Evolutionary conservation across 148 eudicot species (phyloP).

Genomic region (Amaranthus palmeri): DNA sequence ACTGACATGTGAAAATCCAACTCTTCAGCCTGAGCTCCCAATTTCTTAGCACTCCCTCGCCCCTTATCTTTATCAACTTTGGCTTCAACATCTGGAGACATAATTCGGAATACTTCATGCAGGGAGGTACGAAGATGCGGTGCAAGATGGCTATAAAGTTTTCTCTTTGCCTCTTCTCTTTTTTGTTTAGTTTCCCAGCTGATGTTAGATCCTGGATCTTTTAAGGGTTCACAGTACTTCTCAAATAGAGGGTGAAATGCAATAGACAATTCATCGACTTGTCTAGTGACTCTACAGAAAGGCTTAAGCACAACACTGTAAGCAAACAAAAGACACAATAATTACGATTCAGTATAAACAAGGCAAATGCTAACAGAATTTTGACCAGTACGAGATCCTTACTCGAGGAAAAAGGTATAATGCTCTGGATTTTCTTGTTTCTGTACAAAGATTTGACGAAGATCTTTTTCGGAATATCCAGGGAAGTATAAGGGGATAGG

Average conservation of each 20-base stretch:
- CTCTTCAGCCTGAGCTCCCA: constrained; percentile 47
- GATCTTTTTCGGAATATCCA: constrained; percentile 69
- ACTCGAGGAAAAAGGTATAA: constrained; percentile 85
- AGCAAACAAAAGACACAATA: constrained; percentile 10
- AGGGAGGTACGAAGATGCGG: constrained; percentile 57
- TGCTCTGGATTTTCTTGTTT: constrained; percentile 54
- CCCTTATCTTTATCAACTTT: constrained; percentile 39
- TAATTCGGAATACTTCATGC: constrained; percentile 50
- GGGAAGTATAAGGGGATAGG: constrained; percentile 77
- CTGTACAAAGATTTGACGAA: constrained; percentile 65
- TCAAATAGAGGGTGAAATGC: constrained; percentile 53
- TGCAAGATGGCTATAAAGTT: constrained; percentile 56
- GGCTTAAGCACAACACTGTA: constrained; percentile 70
- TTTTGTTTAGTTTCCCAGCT: constrained; percentile 51
- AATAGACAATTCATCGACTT: constrained; percentile 59
- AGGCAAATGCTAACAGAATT: not conserved
- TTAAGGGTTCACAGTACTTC: constrained; percentile 41
- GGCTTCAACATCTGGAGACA: constrained; percentile 32
- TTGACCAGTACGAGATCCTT: constrained; percentile 26
- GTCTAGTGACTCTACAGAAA: constrained; percentile 65
- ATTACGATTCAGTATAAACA: not conserved
- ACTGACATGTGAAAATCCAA: constrained; percentile 79
- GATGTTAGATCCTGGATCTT: constrained; percentile 38
- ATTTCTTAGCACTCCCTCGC: constrained; percentile 34
- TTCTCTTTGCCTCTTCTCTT: constrained; percentile 64